phyloP scores from a whole-genome alignment of 2,329 filamentous ascomycete genomes.

The Verticillium zaregamsianum region DNA sequence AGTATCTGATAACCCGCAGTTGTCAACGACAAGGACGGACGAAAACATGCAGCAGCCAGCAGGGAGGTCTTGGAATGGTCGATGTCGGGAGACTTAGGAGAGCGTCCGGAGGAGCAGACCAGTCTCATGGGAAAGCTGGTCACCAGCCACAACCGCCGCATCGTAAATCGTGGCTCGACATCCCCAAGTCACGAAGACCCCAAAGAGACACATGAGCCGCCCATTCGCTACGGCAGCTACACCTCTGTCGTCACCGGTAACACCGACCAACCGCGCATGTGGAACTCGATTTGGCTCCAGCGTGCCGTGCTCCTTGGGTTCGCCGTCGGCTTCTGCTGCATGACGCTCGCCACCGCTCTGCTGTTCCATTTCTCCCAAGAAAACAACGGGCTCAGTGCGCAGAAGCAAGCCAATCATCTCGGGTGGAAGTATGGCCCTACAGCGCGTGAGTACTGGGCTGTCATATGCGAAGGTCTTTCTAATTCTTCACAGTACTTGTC shows the following conservation, averaged over 20 bases:
- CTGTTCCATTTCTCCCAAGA: slow-evolving; percentile 15
- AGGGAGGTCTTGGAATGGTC: not conserved
- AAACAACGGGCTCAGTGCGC: slow-evolving; percentile 14
- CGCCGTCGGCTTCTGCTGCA: slow-evolving; percentile 12
- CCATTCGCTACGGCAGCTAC: not conserved
- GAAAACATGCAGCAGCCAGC: not conserved
- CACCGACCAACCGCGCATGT: slow-evolving; percentile 6
- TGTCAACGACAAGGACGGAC: not conserved
- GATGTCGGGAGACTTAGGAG: not conserved
- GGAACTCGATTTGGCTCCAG: slow-evolving; percentile 16
- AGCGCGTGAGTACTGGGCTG: slow-evolving; percentile 11
- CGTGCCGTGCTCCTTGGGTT: slow-evolving; percentile 15
- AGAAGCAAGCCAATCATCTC: slow-evolving; percentile 16
- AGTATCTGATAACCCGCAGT: not conserved
- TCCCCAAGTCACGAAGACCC: not conserved
- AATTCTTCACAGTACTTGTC: slow-evolving; percentile 15
- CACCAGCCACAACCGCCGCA: not conserved
- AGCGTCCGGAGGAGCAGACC: not conserved
- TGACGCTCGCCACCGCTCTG: slow-evolving; percentile 15
- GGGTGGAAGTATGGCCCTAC: slow-evolving; percentile 19
- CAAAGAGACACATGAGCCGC: not conserved
- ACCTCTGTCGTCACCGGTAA: not conserved
- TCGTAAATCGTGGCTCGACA: too few relatives aligned
- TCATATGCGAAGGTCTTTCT: not conserved
- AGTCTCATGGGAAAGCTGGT: not conserved